These are phyloP conservation scores for Rosa hybrid DNA, from an alignment of 331 rosid genomes.

Conservation along the genomic window DNA sequence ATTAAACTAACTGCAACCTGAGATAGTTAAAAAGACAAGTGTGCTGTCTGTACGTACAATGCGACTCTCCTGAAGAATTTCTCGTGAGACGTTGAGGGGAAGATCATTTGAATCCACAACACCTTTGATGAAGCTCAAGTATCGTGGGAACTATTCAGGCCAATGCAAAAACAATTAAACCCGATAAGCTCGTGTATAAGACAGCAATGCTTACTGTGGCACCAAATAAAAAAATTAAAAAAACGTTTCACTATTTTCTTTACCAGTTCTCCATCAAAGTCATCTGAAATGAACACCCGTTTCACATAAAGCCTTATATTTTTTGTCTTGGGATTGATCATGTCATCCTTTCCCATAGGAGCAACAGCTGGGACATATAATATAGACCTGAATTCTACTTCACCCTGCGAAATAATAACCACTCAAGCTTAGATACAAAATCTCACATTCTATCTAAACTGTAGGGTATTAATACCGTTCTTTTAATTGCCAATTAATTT, in stretches of 20 bases:
- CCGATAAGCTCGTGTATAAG: neutral
- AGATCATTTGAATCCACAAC: constrained; percentile 96
- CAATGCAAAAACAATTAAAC: constrained; percentile 31
- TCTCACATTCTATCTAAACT: constrained; percentile 12
- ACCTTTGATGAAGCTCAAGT: constrained; percentile 93
- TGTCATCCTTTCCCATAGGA: constrained; percentile 79
- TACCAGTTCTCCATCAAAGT: constrained; percentile 99
- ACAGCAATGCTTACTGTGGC: neutral
- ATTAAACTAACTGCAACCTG: neutral
- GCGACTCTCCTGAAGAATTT: constrained; percentile 98
- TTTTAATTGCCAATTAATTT: neutral
- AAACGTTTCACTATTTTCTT: neutral
- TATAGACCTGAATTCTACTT: constrained; percentile 93
- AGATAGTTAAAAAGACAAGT: constrained; percentile 7
- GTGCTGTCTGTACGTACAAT: constrained; percentile 56
- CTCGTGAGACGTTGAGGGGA: constrained; percentile 98
- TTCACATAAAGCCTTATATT: constrained; percentile 92
- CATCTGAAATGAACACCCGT: constrained; percentile 97
- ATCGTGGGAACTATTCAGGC: constrained; percentile 78
- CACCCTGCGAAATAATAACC: constrained; percentile 64
- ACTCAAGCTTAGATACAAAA: constrained; percentile 21
- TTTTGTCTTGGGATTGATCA: constrained; percentile 87
- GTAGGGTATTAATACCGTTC: neutral
- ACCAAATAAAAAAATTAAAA: neutral
- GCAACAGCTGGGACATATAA: constrained; percentile 85